Conservation (phyloP, 441 rosid species). For the Pelargonium fulgidum region DNA sequence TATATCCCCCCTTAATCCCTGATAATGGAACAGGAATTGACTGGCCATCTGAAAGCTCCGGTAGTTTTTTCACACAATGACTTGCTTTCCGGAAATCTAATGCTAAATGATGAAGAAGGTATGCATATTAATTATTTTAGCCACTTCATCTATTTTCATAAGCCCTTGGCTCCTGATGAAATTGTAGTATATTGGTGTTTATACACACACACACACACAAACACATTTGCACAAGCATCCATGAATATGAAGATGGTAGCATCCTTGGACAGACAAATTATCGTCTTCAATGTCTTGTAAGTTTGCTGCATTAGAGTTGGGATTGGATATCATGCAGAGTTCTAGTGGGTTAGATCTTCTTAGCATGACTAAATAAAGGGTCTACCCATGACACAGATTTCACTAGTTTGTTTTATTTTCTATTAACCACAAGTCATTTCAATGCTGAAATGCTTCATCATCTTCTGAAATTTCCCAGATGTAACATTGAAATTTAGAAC, state of each 20-base stretch:
- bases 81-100: slow-evolving; percentile 88
- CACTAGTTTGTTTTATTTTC: background rate
- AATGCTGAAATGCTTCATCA: background rate
- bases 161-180: background rate
- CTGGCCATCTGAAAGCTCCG: slow-evolving; percentile 61
- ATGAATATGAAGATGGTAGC: background rate
- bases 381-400: background rate
- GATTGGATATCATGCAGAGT: background rate
- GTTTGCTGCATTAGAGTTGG: background rate
- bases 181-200: background rate
- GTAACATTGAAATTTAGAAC: background rate
- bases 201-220: background rate
- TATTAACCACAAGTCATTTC: background rate
- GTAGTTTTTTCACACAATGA: slow-evolving; percentile 93
- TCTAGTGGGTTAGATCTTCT: background rate
- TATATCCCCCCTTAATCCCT: slow-evolving; percentile 22
- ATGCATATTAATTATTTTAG: slow-evolving; percentile 4
- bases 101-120: slow-evolving; percentile 89
- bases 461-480: no score
- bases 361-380: background rate
- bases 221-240: background rate
- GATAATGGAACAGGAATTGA: slow-evolving; percentile 63
- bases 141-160: background rate
- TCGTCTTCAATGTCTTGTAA: background rate
- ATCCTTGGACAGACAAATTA: background rate